These are phyloP conservation scores for Prunus kanzakura DNA, from an alignment of 306 rosid genomes.

Conservation along the genomic window DNA sequence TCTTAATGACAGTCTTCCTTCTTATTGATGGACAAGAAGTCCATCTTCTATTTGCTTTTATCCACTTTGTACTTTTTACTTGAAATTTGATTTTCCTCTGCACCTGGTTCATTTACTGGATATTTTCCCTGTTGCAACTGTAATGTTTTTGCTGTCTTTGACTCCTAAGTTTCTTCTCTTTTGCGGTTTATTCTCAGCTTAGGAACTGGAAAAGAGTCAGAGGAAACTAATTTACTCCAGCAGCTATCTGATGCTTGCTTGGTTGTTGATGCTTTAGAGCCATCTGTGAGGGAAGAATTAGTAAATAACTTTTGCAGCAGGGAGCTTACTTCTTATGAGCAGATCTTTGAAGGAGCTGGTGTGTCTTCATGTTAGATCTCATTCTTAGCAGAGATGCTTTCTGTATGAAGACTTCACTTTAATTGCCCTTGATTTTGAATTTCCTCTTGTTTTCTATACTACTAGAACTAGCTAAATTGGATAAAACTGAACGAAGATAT, in stretches of 20 bases:
- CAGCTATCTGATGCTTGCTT: slow-evolving; percentile 95
- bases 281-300: slow-evolving; percentile 96
- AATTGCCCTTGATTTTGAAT: slow-evolving; percentile 22
- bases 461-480: slow-evolving; percentile 91
- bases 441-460: slow-evolving; percentile 13
- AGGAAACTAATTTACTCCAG: slow-evolving; percentile 83
- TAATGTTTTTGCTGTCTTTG: neutral
- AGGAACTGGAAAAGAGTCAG: slow-evolving; percentile 99
- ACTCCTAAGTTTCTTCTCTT: slow-evolving; percentile 22
- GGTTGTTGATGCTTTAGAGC: slow-evolving; percentile 97
- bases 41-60: neutral
- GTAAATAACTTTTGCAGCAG: slow-evolving; percentile 92
- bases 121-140: neutral
- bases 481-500: slow-evolving; percentile 95
- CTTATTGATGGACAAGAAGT: neutral
- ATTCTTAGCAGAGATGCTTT: slow-evolving; percentile 15
- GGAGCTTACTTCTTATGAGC: slow-evolving; percentile 96
- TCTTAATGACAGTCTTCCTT: neutral
- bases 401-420: slow-evolving; percentile 11
- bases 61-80: neutral
- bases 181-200: slow-evolving; percentile 67
- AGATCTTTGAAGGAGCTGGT: slow-evolving; percentile 99
- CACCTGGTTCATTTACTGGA: neutral
- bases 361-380: slow-evolving; percentile 27
- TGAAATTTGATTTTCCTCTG: slow-evolving; percentile 8